Conservation (phyloP, 2,329 filamentous ascomycete species). For the Hirsutella minnesotensis region DNA sequence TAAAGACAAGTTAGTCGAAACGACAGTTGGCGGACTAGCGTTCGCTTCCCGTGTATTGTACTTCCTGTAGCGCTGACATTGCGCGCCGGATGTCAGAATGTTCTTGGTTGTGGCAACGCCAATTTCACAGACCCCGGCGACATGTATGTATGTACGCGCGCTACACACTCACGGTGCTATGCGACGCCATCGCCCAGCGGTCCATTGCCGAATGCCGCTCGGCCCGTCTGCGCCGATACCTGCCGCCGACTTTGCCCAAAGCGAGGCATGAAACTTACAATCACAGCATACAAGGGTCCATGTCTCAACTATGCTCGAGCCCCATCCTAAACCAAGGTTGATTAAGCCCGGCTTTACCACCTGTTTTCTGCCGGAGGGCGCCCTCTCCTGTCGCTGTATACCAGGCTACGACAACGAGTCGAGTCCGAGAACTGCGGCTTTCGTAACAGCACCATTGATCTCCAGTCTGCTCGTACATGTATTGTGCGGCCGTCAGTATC, state of each 20-base stretch:
- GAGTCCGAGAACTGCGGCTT: constrained; percentile 85
- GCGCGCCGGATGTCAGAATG: constrained; percentile 57
- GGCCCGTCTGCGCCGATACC: constrained; percentile 77
- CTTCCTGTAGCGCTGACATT: not conserved
- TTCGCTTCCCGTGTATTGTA: too few relatives aligned
- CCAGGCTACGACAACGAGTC: constrained; percentile 62
- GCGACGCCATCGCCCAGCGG: constrained; percentile 88
- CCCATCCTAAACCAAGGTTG: constrained; percentile 52
- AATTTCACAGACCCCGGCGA: constrained; percentile 67
- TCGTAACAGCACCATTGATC: constrained; percentile 53
- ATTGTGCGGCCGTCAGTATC: constrained; percentile 69
- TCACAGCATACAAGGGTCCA: constrained; percentile 62
- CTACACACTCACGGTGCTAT: constrained; percentile 84
- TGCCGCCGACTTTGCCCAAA: constrained; percentile 81
- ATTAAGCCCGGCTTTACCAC: constrained; percentile 89
- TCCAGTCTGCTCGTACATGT: too few relatives aligned
- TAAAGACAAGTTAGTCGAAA: constrained; percentile 54
- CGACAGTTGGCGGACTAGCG: too few relatives aligned
- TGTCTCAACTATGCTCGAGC: constrained; percentile 61
- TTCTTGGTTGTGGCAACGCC: constrained; percentile 70
- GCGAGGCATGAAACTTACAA: constrained; percentile 79
- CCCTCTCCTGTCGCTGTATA: constrained; percentile 65
- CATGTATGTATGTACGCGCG: constrained; percentile 87
- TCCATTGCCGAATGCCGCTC: constrained; percentile 61
- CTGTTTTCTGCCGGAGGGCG: constrained; percentile 71